Base-by-base conservation (phyloP, 257 asterid genomes). In the Plantago elongata region DNA sequence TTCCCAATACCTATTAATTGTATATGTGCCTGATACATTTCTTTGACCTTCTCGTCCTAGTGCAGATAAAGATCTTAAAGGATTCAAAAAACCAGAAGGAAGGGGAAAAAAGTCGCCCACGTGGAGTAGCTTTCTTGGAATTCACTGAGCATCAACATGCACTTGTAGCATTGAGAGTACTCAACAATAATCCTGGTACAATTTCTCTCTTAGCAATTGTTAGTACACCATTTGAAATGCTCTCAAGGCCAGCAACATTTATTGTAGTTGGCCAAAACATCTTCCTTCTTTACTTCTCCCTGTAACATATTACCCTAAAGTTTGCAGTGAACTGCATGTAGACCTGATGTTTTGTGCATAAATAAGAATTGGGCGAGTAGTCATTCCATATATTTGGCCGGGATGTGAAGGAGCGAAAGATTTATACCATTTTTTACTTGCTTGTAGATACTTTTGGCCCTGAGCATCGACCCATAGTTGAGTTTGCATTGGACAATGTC, bases 141-240 rank as follows among this genome's bases (percentile, higher is more conserved):
- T 92, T 92, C 83, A 75, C 90, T 2, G 99, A 93, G 82, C 99
- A 93, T 78, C 87, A 93, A 71, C 99, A 93, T 65, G 96, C 99
- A 60, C 95, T 93, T 44, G 99, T 93, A 67, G 99, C 99, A 70
- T 74, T 93, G 65, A 79, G 99, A 82, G 97, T 93, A 77, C 94
- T 93, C 13, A 93, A 93, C 61, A 93, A 93, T 61, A 89, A 85
- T 77, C 99, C 99, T 29, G 96, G 99, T 89, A 56, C 30, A 9
- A 71, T 48, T 42, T 68, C 61, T 30, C 54, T 58, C 43, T 63
- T 5, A 18, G 50, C 51, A 30, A 14, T 22, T 22, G 27, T 22
- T 22, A 22, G 27, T 22, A 22, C 27, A 22, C 27, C 27, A 22
- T 22, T 22, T 22, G 2, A 22, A 22, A 1, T 22, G n/a, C n/a